Base-by-base conservation (phyloP, 1,284 basidiomycete genomes). In the Naganishia sp. region DNA sequence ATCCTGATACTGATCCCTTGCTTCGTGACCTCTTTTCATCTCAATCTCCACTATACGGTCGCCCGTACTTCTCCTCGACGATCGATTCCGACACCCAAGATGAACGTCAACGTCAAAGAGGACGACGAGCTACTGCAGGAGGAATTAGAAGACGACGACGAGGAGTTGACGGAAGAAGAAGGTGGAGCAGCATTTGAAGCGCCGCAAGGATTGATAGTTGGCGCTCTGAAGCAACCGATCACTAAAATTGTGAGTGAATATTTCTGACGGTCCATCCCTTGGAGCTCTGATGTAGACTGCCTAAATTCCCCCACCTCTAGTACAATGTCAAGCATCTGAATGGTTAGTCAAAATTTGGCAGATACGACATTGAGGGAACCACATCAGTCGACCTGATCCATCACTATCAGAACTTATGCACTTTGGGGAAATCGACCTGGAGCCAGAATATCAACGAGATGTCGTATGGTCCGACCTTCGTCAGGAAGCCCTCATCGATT, bases 371-470 rank as follows among this genome's bases (percentile, higher is more conserved):
- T 2, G 36, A 10, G 13, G 7, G 13, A 28, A 28, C n/a, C 56
- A 50, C 50, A 63, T 15, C 55, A 23, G 59, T 23, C 52, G 55
- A 50, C 15, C 6, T 13, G 25, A 5, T 6, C 7, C 15, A 15
- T 49, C 16, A 13, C 25, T 15, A 11, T 28, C 52, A 77, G 77
- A 75, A 7, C 55, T 75, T 45, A 73, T 78, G 25, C 72, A 77
- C 36, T 49, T 46, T 4, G 77, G 74, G 11, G 61, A 63, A 18
- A 71, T 79, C 57, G 68, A 77, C 10, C 70, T 78, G 15, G 65
- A 73, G 43, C 76, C 77, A 0, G 66, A 70, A 11, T 79, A 78
- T 68, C 78, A 79, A 67, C 73, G 78, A 63, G 76, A 76, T 43
- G 75, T 79, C 9, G 78, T 79, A 3, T 79, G 78, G 78, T 46